Evolutionary conservation across 441 rosid species (phyloP), one percentile per base, ranked within the genome.

Genomic region (Bocquillonia castaneifolia): DNA sequence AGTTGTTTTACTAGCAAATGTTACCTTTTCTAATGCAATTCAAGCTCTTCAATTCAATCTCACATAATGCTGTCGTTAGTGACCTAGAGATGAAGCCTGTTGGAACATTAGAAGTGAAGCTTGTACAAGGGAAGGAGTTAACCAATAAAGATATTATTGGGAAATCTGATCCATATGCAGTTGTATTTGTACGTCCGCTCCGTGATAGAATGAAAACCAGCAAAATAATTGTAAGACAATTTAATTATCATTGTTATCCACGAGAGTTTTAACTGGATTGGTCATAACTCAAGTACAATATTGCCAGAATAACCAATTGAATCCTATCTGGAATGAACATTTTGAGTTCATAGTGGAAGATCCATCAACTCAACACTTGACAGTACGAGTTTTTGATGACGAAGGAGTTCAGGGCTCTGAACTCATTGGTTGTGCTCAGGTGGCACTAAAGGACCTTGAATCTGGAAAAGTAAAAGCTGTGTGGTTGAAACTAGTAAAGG

Each of bases 311-410:
- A 92, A 95, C 68, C 86, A 89, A 52, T 76, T 95, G 80, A 95
- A 90, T 79, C 99, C 99, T 50, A 76, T 93, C 63, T 93, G 99
- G 99, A 91, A 93, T 74, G 97, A 93, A 68, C 96, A 93, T 74
- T 91, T 84, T 59, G 98, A 92, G 63, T 95, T 92, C 72, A 67
- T 81, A 37, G 88, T 95, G 17, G 99, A 95, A 76, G 99, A 95
- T 72, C 81, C 78, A 39, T 82, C 92, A 22, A 92, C 97, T 44
- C 99, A 95, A 76, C 93, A 74, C 85, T 72, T 95, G 84, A 87
- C 86, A 45, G 78, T 92, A 44, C 85, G 83, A 80, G 73, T 95
- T 50, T 95, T 80, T 59, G 99, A 95, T 60, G 89, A 92, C 63
- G 99, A 95, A 71, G 98, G 99, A 66, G 61, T 95, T 78, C 97